phyloP scores from a whole-genome alignment of 2,329 filamentous ascomycete species.

The Nannizziopsis barbatae region DNA sequence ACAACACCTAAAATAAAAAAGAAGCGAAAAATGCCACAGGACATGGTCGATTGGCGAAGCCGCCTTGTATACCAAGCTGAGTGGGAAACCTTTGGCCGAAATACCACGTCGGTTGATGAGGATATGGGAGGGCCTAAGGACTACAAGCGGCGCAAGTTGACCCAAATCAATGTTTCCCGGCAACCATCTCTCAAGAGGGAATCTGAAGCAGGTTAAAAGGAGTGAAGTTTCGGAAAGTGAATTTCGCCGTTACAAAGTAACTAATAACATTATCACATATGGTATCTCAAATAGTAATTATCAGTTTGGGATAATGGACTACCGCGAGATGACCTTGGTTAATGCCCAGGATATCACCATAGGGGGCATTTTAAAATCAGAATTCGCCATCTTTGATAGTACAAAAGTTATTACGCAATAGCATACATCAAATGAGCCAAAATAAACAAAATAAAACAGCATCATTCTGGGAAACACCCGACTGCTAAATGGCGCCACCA shows the following conservation, averaged over 20 bases:
- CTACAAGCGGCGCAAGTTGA: constrained; percentile 2
- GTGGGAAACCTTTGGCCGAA: constrained; percentile 39
- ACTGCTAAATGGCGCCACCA: constrained; percentile 6
- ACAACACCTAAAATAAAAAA: too few relatives aligned
- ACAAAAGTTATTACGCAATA: background rate
- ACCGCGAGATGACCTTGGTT: too few relatives aligned
- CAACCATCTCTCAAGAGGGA: too few relatives aligned
- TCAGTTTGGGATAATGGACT: too few relatives aligned
- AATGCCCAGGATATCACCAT: too few relatives aligned
- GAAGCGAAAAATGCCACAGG: constrained; percentile 27
- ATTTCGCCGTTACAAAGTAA: too few relatives aligned
- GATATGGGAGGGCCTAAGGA: background rate
- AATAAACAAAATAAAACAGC: background rate
- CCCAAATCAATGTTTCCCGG: too few relatives aligned
- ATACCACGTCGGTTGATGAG: background rate
- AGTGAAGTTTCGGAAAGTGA: too few relatives aligned
- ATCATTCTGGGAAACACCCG: background rate
- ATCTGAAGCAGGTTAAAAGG: too few relatives aligned
- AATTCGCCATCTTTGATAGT: background rate
- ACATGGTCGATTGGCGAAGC: constrained; percentile 40
- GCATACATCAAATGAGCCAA: background rate
- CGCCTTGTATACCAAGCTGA: constrained; percentile 36
- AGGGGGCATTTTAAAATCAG: background rate
- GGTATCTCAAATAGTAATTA: too few relatives aligned
- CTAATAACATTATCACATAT: too few relatives aligned